Evolutionary conservation across 2,329 filamentous ascomycete species (phyloP).

Genomic region (Ascochyta pisi): DNA sequence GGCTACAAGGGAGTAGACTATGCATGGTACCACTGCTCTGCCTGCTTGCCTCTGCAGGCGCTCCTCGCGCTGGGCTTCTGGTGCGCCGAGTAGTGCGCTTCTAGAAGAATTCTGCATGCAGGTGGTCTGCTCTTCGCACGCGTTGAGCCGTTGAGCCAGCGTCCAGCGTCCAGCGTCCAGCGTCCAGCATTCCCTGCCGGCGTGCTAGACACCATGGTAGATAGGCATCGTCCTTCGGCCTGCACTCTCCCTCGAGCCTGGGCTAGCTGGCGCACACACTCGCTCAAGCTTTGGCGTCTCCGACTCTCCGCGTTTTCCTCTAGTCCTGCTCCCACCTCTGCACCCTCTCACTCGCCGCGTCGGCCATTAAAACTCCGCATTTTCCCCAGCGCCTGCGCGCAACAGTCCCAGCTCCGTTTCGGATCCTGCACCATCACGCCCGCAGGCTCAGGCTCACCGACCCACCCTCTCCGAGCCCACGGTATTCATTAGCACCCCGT

Average conservation of each 20-base stretch:
- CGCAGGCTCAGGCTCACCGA: constrained; percentile 12
- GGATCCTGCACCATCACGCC: constrained; percentile 9
- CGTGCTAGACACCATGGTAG: no score
- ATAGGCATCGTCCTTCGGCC: no score
- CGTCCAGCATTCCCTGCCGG: constrained; percentile 1
- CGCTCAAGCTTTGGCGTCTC: constrained; percentile 28
- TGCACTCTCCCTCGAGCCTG: constrained; percentile 7
- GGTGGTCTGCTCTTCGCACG: not conserved
- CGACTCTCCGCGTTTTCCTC: constrained; percentile 38
- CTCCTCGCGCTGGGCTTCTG: constrained; percentile 22
- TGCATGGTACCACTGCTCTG: no score
- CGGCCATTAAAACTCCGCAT: constrained; percentile 16
- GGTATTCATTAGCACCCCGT: constrained; percentile 9
- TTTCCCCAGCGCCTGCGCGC: constrained; percentile 12
- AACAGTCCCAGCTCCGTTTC: constrained; percentile 15
- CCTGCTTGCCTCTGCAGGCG: constrained; percentile 1
- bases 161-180: not conserved
- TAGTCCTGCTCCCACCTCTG: constrained; percentile 27
- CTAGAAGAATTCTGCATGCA: constrained; percentile 28
- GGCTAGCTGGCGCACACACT: constrained; percentile 1
- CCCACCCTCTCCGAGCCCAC: constrained; percentile 18
- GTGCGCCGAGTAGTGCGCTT: constrained; percentile 16
- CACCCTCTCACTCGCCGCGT: constrained; percentile 3
- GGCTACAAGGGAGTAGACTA: no score
- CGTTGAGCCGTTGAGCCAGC: constrained; percentile 13